Base-by-base conservation (phyloP, 2,329 filamentous ascomycete species). In the Fusarium verticillioides region DNA sequence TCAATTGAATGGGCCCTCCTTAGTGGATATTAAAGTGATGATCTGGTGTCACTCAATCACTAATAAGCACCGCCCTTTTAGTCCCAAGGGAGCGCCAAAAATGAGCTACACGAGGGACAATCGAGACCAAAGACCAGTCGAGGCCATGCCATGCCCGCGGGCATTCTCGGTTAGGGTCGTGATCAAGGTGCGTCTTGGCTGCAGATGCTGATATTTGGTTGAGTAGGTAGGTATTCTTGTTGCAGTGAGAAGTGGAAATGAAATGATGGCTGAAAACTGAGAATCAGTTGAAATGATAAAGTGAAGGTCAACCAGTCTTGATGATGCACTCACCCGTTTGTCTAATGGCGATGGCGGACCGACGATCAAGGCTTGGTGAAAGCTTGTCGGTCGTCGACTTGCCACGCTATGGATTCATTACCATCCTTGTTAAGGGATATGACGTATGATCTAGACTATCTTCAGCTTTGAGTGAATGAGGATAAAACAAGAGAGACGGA, bases 361-460 rank as follows among this genome's bases (percentile, higher is more conserved):
- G 66, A 16, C 52, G 69, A 73, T 73, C 64, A 69, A 52, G 46
- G 49, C 56, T 65, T 73, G 58, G 58, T 60, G 54, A 65, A 72
- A 69, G 69, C 69, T 70, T 73, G 58, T 60, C 42, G 58, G 58
- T 66, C 42, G 58, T 60, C 42, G 42, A 26, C 37, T 43, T 61
- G 46, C 32, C 47, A 53, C 46, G 18, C 30, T 23, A 23, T 9
- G 16, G 34, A 36, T 50, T 30, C 30, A 30, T 30, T 30, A 15
- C 26, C 32, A 59, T 40, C 65, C 65, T 60, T 69, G 66, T 59
- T 40, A 54, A 62, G 32, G 37, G 30, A 64, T 59, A 73, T 73
- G 70, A 73, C 70, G 70, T 70, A 73, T 56, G 60, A 39, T 43
- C 28, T 12, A 30, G 30, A 10, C 30, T 47, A 36, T 46, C 30